phyloP scores from a whole-genome alignment of 129 eudicot species.

The Saposhnikovia divaricata region DNA sequence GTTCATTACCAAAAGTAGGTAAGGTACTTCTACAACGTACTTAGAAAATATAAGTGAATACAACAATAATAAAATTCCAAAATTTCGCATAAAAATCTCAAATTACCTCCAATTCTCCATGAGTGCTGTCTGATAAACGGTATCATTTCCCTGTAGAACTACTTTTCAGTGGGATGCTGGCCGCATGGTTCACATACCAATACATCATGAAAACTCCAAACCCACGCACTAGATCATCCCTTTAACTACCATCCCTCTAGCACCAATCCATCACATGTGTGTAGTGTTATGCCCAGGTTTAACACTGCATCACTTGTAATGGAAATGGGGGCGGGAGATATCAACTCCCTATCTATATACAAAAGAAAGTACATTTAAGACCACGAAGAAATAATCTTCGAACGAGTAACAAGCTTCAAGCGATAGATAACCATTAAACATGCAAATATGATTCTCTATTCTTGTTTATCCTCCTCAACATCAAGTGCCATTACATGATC shows the following conservation, averaged over 20 bases:
- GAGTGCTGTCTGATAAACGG: too few relatives aligned
- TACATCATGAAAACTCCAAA: not conserved
- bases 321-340: not conserved
- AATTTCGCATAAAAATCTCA: too few relatives aligned
- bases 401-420: not conserved
- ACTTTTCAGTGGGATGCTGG: too few relatives aligned
- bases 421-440: not conserved
- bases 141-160: not conserved
- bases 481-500: slow-evolving; percentile 45
- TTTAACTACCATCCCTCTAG: not conserved
- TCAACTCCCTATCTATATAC: slow-evolving; percentile 9
- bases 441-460: slow-evolving; percentile 17
- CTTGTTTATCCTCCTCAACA: slow-evolving; percentile 65
- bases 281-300: not conserved
- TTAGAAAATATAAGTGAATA: too few relatives aligned
- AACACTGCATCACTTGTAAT: slow-evolving; percentile 3
- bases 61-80: too few relatives aligned
- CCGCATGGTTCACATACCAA: not conserved
- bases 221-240: not conserved
- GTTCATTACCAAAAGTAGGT: too few relatives aligned
- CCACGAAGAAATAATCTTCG: not conserved
- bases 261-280: not conserved
- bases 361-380: not conserved
- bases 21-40: too few relatives aligned
- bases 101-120: too few relatives aligned